Evolutionary conservation across 768 basidiomycete genomes (phyloP).

Genomic region (Clathrus columnatus): DNA sequence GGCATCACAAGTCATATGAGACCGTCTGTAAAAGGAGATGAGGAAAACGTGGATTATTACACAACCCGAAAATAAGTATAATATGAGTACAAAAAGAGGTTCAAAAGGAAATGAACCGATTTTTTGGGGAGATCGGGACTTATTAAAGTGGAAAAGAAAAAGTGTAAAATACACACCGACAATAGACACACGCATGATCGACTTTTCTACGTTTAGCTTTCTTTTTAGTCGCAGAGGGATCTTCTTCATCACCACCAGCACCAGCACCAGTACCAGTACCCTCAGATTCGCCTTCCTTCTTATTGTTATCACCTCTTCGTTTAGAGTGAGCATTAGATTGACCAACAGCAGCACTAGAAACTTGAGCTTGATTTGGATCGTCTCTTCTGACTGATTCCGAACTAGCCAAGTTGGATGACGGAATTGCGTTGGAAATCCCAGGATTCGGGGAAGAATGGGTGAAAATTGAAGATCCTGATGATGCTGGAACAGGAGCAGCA

Average conservation of each 20-base stretch:
- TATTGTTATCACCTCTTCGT: too few relatives aligned
- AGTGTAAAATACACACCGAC: conserved; percentile 69
- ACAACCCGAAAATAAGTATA: conserved; percentile 43
- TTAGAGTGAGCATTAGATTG: neutral
- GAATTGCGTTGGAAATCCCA: neutral
- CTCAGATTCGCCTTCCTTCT: neutral
- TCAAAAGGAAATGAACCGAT: neutral
- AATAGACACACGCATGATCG: conserved; percentile 91
- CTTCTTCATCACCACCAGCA: conserved; percentile 6
- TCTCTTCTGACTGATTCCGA: neutral
- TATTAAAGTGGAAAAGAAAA: neutral
- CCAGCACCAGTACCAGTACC: too few relatives aligned
- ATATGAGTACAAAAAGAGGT: neutral
- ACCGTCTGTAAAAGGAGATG: conserved; percentile 5
- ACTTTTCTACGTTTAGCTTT: conserved; percentile 68
- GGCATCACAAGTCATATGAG: conserved; percentile 20
- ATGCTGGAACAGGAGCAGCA: neutral
- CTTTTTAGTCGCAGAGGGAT: conserved; percentile 18
- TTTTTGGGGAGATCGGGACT: neutral
- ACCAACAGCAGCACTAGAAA: neutral
- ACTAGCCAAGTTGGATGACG: neutral
- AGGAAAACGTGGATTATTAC: conserved; percentile 21
- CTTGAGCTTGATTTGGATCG: neutral
- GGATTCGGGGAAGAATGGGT: neutral
- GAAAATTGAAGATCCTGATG: neutral